Conservation (phyloP, 2,329 filamentous ascomycete species). For the Sporothrix mexicana region DNA sequence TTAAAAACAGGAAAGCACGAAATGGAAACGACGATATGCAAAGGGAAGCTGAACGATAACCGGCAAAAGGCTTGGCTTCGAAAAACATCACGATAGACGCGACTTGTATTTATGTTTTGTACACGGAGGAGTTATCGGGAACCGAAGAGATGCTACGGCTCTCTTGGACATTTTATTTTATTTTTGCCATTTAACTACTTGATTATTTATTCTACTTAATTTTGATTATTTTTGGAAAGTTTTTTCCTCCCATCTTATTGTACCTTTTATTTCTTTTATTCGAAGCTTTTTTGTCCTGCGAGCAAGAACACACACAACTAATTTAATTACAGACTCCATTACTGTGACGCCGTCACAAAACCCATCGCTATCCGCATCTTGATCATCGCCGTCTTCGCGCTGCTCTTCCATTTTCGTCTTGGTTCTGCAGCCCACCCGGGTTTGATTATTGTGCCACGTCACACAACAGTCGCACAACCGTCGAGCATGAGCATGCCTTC, state of each 20-base stretch:
- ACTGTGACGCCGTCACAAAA: background rate
- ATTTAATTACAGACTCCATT: too few relatives aligned
- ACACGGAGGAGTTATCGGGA: constrained; percentile 17
- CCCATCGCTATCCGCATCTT: background rate
- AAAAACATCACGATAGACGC: constrained; percentile 22
- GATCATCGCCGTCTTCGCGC: background rate
- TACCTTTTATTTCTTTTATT: too few relatives aligned
- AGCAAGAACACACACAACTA: too few relatives aligned
- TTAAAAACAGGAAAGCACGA: background rate
- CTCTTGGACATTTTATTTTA: constrained; percentile 9
- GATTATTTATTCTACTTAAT: background rate
- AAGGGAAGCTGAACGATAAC: background rate
- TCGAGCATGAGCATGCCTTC: background rate
- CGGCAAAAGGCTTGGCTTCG: background rate
- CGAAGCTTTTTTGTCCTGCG: too few relatives aligned
- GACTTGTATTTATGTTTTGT: background rate
- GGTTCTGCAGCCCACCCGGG: background rate
- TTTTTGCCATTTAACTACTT: background rate
- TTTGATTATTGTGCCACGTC: constrained; percentile 12
- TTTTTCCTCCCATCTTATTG: background rate
- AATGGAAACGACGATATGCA: background rate
- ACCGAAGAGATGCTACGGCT: constrained; percentile 10
- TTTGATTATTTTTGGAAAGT: background rate
- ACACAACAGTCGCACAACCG: constrained; percentile 18
- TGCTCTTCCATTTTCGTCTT: background rate